These are phyloP conservation scores for Fraxinus cuspidata DNA, from an alignment of 257 asterid species.

Conservation along the genomic window DNA sequence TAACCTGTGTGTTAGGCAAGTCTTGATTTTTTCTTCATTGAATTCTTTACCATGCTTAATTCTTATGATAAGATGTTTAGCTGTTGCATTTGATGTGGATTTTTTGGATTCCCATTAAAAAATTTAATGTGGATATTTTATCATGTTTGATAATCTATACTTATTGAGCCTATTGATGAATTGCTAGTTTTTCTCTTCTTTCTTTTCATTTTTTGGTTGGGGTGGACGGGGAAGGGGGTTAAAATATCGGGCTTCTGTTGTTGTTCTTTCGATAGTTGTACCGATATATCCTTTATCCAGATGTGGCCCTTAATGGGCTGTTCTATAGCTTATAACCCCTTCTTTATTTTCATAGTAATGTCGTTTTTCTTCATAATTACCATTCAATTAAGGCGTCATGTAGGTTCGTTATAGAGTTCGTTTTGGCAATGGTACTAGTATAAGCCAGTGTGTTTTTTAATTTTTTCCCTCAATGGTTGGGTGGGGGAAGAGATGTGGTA, in stretches of 20 bases:
- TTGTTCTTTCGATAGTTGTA: neutral
- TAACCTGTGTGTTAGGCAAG: neutral
- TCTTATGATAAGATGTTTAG: neutral
- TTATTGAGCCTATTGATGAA: neutral
- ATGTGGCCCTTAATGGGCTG: neutral
- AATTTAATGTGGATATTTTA: neutral
- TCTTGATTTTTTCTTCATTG: neutral
- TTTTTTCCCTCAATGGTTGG: neutral
- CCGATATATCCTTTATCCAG: neutral
- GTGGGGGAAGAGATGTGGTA: neutral
- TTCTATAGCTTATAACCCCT: constrained; percentile 7
- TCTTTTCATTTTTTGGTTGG: neutral
- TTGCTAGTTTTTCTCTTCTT: neutral
- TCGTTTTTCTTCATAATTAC: neutral
- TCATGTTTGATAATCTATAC: neutral
- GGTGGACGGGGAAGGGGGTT: neutral
- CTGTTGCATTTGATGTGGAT: constrained; percentile 25
- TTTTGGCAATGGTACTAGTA: neutral
- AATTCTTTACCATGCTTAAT: neutral
- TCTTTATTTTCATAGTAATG: neutral
- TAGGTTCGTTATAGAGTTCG: neutral
- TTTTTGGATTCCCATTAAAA: neutral
- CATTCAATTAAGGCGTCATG: neutral
- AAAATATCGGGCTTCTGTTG: neutral
- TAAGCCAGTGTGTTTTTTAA: neutral